Evolutionary conservation across 352 stramenopile genomes (phyloP).

Genomic region (Phytophthora sp.): DNA sequence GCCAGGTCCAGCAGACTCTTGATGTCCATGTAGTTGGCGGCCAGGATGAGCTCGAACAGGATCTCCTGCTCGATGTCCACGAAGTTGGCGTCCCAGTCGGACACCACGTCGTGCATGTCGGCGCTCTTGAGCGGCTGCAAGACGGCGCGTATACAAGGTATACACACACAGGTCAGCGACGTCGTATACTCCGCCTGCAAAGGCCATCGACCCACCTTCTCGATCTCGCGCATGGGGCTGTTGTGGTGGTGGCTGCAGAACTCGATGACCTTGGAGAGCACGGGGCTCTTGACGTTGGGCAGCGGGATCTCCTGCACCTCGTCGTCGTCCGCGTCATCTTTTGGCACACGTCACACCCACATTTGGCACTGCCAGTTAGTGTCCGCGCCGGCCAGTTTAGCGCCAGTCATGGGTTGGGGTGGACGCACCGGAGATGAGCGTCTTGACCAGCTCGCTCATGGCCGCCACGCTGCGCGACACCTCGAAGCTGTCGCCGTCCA

Average conservation of each 20-base stretch:
- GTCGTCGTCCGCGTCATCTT: constrained; percentile 36
- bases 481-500: constrained; percentile 95
- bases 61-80: constrained; percentile 59
- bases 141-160: too few species aligned
- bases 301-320: constrained; percentile 57
- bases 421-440: constrained; percentile 50
- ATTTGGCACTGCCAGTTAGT: too few species aligned
- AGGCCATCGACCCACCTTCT: too few species aligned
- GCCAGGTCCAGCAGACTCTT: constrained; percentile 65
- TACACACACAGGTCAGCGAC: too few species aligned
- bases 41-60: constrained; percentile 71
- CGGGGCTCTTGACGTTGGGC: constrained; percentile 58
- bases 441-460: constrained; percentile 64
- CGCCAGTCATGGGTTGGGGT: too few species aligned
- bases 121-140: constrained; percentile 61
- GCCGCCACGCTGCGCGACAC: constrained; percentile 38
- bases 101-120: constrained; percentile 50
- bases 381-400: too few species aligned
- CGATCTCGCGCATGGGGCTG: constrained; percentile 61
- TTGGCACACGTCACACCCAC: too few species aligned
- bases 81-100: constrained; percentile 67
- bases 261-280: constrained; percentile 63
- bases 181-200: too few species aligned
- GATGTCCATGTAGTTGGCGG: constrained; percentile 78
- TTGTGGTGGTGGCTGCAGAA: constrained; percentile 64